Evolutionary conservation across 75 land plant genomes (phyloP).

Genomic region (Cryptomeria japonica): DNA sequence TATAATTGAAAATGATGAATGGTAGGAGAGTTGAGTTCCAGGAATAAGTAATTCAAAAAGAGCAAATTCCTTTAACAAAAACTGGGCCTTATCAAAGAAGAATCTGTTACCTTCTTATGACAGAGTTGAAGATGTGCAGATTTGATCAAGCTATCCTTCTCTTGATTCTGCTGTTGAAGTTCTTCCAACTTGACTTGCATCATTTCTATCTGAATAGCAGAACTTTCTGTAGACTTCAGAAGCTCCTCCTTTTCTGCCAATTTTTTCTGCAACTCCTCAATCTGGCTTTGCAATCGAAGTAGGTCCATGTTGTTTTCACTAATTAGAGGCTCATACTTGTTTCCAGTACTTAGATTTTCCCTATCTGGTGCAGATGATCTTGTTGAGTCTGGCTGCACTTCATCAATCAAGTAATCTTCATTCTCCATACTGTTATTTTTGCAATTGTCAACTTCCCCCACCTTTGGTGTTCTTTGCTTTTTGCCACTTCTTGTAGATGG

Average conservation of each 20-base stretch:
- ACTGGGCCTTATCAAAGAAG: background rate
- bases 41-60: background rate
- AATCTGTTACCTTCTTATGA: slow-evolving; percentile 12
- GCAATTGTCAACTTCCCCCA: background rate
- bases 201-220: background rate
- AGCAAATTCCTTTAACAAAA: background rate
- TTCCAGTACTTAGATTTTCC: slow-evolving; percentile 1
- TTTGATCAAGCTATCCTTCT: slow-evolving; percentile 6
- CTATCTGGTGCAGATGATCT: background rate
- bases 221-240: slow-evolving; percentile 2
- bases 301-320: background rate
- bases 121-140: slow-evolving; percentile 8
- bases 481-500: background rate
- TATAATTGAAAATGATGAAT: slow-evolving; percentile 3
- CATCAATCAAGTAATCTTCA: background rate
- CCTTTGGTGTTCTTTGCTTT: slow-evolving; percentile 8
- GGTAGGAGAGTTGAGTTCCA: background rate
- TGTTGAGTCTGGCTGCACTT: background rate
- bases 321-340: background rate
- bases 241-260: slow-evolving; percentile 2
- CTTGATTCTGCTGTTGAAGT: background rate
- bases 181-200: slow-evolving; percentile 2
- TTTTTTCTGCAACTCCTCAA: slow-evolving; percentile 4
- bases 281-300: slow-evolving; percentile 3
- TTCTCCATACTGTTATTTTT: background rate